Conservation (phyloP, 1,284 basidiomycete species). For the Erythrobasidium hasegawianum region DNA sequence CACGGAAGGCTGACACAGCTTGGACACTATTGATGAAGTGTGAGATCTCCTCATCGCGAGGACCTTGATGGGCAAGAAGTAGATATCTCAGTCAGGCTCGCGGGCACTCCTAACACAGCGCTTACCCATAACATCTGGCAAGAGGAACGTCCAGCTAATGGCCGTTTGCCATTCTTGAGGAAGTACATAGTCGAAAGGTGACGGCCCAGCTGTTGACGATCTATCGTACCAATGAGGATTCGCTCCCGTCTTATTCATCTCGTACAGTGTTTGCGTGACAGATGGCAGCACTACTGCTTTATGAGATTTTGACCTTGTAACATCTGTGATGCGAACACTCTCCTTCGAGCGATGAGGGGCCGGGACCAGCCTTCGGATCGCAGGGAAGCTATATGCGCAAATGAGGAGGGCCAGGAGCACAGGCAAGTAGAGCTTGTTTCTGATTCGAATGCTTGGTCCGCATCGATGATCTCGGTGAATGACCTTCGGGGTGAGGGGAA, state of each 20-base stretch:
- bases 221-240: slow-evolving; percentile 22
- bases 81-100: background rate
- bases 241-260: slow-evolving; percentile 7
- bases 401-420: background rate
- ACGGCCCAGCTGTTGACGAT: slow-evolving; percentile 10
- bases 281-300: slow-evolving; percentile 5
- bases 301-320: slow-evolving; percentile 13
- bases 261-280: slow-evolving; percentile 7
- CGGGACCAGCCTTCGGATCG: background rate
- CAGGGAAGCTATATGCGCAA: background rate
- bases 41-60: background rate
- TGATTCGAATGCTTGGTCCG: background rate
- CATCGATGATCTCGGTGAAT: background rate
- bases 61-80: background rate
- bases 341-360: background rate
- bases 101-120: background rate
- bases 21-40: background rate
- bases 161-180: slow-evolving; percentile 20
- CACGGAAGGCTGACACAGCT: background rate
- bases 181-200: slow-evolving; percentile 24
- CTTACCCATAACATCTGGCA: slow-evolving; percentile 1
- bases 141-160: slow-evolving; percentile 7
- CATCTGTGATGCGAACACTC: too few relatives aligned
- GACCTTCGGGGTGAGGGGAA: background rate
- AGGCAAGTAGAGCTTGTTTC: too few relatives aligned